These are phyloP conservation scores for Gymnopilus junonius DNA, from an alignment of 768 basidiomycete genomes.

Conservation along the genomic window DNA sequence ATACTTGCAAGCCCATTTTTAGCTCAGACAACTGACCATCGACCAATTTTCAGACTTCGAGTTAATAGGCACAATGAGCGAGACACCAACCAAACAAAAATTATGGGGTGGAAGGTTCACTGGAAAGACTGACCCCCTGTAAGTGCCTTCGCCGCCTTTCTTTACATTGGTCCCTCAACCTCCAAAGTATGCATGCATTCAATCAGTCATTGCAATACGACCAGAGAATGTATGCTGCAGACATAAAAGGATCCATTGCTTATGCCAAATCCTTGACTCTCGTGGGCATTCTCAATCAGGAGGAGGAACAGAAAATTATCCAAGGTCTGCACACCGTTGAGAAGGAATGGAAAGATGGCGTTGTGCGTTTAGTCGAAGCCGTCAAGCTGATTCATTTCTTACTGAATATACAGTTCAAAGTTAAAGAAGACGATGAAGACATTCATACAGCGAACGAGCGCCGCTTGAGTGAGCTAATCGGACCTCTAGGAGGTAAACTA, in stretches of 20 bases:
- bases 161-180: conserved; percentile 16
- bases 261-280: conserved; percentile 88
- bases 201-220: conserved; percentile 97
- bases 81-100: conserved; percentile 61
- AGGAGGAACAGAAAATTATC: conserved; percentile 75
- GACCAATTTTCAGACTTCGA: neutral
- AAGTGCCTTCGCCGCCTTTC: conserved; percentile 27
- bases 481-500: conserved; percentile 90
- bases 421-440: conserved; percentile 92
- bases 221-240: conserved; percentile 89
- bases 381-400: neutral
- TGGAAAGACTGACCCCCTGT: conserved; percentile 89
- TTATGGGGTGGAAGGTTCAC: conserved; percentile 91
- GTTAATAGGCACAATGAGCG: conserved; percentile 32
- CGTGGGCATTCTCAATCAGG: conserved; percentile 78
- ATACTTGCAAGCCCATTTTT: neutral
- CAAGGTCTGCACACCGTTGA: conserved; percentile 76
- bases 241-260: conserved; percentile 93
- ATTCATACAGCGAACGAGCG: conserved; percentile 99
- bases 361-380: conserved; percentile 48
- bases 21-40: neutral
- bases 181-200: conserved; percentile 90
- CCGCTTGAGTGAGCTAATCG: conserved; percentile 90
- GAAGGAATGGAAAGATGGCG: conserved; percentile 83
- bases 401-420: conserved; percentile 59